Percentiles rank a stretch among this genome's conserved stretches.
These are phyloP conservation scores for Toxoplasma gondii DNA, from an alignment of 169 alveolate genomes.

Conservation along the genomic window DNA sequence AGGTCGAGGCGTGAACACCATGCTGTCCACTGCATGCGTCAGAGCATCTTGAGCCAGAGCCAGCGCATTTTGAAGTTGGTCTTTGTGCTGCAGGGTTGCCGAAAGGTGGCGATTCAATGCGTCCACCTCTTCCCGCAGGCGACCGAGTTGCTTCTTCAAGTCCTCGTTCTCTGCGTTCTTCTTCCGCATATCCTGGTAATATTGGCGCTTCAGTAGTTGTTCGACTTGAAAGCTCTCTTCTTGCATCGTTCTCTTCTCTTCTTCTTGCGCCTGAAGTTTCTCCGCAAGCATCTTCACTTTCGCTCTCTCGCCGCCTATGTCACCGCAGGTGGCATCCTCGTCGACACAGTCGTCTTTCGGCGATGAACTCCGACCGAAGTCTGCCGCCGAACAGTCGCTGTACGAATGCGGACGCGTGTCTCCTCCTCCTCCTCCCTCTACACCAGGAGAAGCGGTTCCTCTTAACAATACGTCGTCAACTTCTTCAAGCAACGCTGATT, in stretches of 20 bases:
- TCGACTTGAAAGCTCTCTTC: slow-evolving; percentile 34
- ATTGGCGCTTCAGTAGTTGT: slow-evolving; percentile 25
- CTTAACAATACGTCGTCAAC: not conserved
- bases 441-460: not conserved
- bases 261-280: slow-evolving; percentile 32
- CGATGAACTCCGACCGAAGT: not conserved
- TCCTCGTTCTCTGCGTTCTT: slow-evolving; percentile 15
- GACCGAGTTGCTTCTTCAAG: not conserved
- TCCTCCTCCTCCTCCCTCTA: not conserved
- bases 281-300: slow-evolving; percentile 35
- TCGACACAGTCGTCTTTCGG: not conserved
- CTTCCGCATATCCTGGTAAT: slow-evolving; percentile 23
- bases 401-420: not conserved
- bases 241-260: slow-evolving; percentile 18
- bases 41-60: slow-evolving; percentile 30
- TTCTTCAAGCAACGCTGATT: slow-evolving; percentile 5
- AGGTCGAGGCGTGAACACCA: slow-evolving; percentile 18
- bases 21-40: slow-evolving; percentile 31
- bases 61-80: not conserved
- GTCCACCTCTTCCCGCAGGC: not conserved
- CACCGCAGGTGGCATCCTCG: not conserved
- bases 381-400: not conserved
- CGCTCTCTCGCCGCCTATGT: not conserved
- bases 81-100: not conserved
- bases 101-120: not conserved